These are phyloP conservation scores for Ustilago shanxiensis DNA, from an alignment of 1,284 basidiomycete species.

Conservation along the genomic window DNA sequence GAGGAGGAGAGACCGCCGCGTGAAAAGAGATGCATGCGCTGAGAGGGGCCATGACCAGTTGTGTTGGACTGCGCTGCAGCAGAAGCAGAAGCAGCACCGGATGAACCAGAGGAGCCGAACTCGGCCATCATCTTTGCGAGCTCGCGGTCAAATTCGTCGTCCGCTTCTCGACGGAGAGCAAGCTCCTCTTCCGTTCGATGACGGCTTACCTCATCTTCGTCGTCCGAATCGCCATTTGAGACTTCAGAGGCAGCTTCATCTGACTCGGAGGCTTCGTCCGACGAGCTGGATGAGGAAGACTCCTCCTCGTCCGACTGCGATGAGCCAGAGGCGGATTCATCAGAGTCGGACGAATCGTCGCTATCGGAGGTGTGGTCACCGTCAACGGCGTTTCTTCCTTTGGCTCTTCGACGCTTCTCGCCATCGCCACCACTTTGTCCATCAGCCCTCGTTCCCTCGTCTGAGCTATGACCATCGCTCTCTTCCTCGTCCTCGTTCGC, in stretches of 20 bases:
- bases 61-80: not conserved
- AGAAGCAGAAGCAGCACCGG: conserved; percentile 1
- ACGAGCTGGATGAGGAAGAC: conserved; percentile 19
- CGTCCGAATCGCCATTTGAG: conserved; percentile 34
- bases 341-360: conserved; percentile 17
- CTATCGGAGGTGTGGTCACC: conserved; percentile 52
- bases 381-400: conserved; percentile 76
- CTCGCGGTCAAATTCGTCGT: conserved; percentile 93
- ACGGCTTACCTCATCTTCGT: conserved; percentile 33
- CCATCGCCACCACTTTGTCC: conserved; percentile 73
- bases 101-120: conserved; percentile 69
- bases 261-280: conserved; percentile 13
- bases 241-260: conserved; percentile 17
- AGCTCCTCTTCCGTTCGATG: conserved; percentile 71
- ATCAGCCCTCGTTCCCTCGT: conserved; percentile 59
- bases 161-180: conserved; percentile 79
- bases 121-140: conserved; percentile 89
- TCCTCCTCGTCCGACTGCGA: conserved; percentile 11
- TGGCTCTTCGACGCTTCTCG: conserved; percentile 71
- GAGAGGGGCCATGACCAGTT: not conserved
- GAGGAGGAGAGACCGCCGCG: conserved; percentile 21
- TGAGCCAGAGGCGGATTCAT: conserved; percentile 19
- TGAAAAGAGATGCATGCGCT: conserved; percentile 25
- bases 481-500: conserved; percentile 28
- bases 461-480: conserved; percentile 26